Conservation (phyloP, 2,329 filamentous ascomycete species). For the Thielaviopsis ethacetica region DNA sequence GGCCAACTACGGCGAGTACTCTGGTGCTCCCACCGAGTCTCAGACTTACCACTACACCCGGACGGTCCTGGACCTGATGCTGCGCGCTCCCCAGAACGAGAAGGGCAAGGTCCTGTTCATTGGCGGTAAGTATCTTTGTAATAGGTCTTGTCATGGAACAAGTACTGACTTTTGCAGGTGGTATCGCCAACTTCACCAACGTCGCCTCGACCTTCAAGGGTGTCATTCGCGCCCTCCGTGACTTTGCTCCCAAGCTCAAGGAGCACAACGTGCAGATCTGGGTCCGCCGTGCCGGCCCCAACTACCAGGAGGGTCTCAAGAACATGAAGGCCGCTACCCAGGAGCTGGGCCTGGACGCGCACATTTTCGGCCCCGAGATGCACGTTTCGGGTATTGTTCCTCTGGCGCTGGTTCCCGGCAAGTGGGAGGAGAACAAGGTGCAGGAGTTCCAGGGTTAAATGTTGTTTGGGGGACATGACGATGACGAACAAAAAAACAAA, state of each 20-base stretch:
- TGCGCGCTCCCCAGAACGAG: conserved; percentile 66
- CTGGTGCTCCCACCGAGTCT: conserved; percentile 92
- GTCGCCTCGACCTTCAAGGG: conserved; percentile 99
- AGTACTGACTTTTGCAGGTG: conserved; percentile 22
- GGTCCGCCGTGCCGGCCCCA: conserved; percentile 75
- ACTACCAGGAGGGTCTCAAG: conserved; percentile 99
- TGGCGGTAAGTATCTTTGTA: conserved; percentile 41
- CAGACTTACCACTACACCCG: conserved; percentile 99
- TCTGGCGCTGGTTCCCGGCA: conserved; percentile 58
- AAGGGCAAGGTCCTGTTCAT: conserved; percentile 99
- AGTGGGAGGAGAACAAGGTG: conserved; percentile 43
- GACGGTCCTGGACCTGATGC: conserved; percentile 93
- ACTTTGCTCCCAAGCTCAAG: conserved; percentile 67
- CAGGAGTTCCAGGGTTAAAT: conserved; percentile 44
- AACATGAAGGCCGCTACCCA: conserved; percentile 97
- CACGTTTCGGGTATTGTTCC: conserved; percentile 96
- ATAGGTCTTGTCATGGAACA: not conserved
- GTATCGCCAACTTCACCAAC: conserved; percentile 99
- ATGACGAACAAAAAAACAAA: not conserved
- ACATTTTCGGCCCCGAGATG: conserved; percentile 63
- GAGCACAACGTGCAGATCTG: conserved; percentile 99
- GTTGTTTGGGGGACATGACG: not conserved
- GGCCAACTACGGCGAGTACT: conserved; percentile 99
- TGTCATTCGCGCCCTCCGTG: conserved; percentile 88
- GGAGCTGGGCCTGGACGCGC: conserved; percentile 66